Base-by-base conservation (phyloP, 2,329 filamentous ascomycete genomes). In the Ophiostoma fasciatum region DNA sequence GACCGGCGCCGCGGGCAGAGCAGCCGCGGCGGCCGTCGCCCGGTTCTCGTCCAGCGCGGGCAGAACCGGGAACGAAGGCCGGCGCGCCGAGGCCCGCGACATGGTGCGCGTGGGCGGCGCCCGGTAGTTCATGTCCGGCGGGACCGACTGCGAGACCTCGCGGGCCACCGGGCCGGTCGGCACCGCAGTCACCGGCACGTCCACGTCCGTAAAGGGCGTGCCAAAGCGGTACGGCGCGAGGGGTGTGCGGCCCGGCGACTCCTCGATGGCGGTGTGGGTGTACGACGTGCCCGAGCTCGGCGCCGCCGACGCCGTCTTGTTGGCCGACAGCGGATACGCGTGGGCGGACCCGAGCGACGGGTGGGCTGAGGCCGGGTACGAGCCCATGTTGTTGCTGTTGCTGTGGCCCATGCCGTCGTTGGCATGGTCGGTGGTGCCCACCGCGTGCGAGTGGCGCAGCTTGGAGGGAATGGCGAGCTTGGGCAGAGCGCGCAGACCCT, bases 141-240 rank as follows among this genome's bases (percentile, higher is more conserved):
- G 88, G 0, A 94, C 88, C 5, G 87, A 94, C 56, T 94, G 84
- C 19, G 84, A 93, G 31, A 68, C 64, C 50, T 90, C 79, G 34
- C 88, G 79, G 30, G 78, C 68, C 22, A 93, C 65, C 7, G 82
- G 82, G 0, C 78, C 82, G 13, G 74, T 49, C 1, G 74, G 72
- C 29, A 87, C 64, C 3, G 78, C 70, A 1, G 82, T 90, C 40
- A 92, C 60, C 1, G 88, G 87, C 11, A 87, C 75, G 52, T 94
- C 88, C 66, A 88, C 78, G 51, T 93, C 85, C 3, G 87, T 93
- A 54, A 87, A 82, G 13, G 87, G 85, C 0, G 83, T 92, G n/a
- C 74, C 78, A 44, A 83, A 78, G 37, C 82, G 75, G 58, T 85
- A 87, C 28, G 78, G 63, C 15, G 64, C 70, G 33, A 22, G 33